These are phyloP conservation scores for Rhizopogon salebrosus DNA, from an alignment of 768 basidiomycete species.

Conservation along the genomic window DNA sequence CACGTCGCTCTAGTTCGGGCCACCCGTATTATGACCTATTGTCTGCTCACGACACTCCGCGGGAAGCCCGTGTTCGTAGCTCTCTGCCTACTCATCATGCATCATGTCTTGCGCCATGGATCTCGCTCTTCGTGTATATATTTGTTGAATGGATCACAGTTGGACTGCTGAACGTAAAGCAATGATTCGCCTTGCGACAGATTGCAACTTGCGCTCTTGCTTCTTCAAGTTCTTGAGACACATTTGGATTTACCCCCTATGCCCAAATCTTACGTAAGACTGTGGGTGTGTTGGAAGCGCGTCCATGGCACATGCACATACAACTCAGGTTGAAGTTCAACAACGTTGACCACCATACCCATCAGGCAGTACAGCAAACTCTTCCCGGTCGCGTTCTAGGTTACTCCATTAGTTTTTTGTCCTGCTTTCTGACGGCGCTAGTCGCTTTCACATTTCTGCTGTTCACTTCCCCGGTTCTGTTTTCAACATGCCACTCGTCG, in stretches of 20 bases:
- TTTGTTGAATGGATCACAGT: no score
- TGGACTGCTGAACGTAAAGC: neutral
- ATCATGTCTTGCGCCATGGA: neutral
- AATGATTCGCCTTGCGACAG: neutral
- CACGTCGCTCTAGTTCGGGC: neutral
- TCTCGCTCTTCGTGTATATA: neutral
- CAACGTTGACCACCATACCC: constrained; percentile 11
- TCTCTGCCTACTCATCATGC: neutral
- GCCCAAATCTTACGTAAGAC: constrained; percentile 15
- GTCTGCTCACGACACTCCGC: no score
- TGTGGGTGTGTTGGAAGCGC: constrained; percentile 5
- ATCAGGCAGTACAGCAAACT: constrained; percentile 4
- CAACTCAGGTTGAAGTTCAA: neutral
- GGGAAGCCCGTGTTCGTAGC: neutral
- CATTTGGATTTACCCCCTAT: neutral
- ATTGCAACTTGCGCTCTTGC: neutral
- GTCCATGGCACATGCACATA: neutral
- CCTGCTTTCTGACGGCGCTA: neutral
- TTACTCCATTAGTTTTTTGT: neutral
- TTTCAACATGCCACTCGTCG: constrained; percentile 58
- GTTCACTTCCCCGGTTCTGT: neutral
- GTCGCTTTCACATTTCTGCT: constrained; percentile 7
- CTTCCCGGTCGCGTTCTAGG: constrained; percentile 3
- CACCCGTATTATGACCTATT: no score
- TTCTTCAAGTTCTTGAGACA: neutral